Evolutionary conservation across 768 basidiomycete species (phyloP), one percentile per base, ranked within the genome.

Genomic region (Podaxis pistillaris): DNA sequence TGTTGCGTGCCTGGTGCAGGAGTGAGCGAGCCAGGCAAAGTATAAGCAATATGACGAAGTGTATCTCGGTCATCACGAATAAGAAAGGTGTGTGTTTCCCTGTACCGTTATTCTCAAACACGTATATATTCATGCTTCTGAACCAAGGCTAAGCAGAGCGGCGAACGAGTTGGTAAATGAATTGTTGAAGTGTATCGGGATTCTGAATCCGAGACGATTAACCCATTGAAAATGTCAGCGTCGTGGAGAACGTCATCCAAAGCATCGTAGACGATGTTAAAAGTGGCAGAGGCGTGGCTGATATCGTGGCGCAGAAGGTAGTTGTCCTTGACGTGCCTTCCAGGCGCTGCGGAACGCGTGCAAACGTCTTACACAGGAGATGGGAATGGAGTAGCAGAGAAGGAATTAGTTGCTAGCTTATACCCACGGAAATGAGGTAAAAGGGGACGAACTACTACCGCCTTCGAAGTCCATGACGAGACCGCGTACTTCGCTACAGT

Each of bases 151-250:
- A 80, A 98, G 98, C 74, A 76, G 3, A 83, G 86, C 1, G 87
- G 89, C 4, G 91, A 96, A 70, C 96, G 98, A 73, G 78, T 89
- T 65, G 96, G 98, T 69, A 95, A 98, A 73, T 86, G 96, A 13
- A 84, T 98, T 44, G 89, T 98, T n/a, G 97, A 99, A 73, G 95
- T 96, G 19, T 86, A 88, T 66, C 98, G 97, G 96, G 90, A 96
- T 67, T 63, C 81, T 5, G 71, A 66, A 19, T 96, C 72, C 77
- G 96, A 68, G 88, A 96, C 68, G 97, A 98, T 75, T 98, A 99
- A 73, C 90, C 86, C 2, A 96, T 65, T 97, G 94, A 15, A 99
- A 99, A 93, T 73, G 83, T 82, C 63, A 83, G 76, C 36, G 86
- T 94, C 60, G 94, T 98, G 51, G 86, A 92, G 61, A 92, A 89